These are phyloP conservation scores for Fusarium cicatricum DNA, from an alignment of 2,329 filamentous ascomycete species.

Conservation along the genomic window DNA sequence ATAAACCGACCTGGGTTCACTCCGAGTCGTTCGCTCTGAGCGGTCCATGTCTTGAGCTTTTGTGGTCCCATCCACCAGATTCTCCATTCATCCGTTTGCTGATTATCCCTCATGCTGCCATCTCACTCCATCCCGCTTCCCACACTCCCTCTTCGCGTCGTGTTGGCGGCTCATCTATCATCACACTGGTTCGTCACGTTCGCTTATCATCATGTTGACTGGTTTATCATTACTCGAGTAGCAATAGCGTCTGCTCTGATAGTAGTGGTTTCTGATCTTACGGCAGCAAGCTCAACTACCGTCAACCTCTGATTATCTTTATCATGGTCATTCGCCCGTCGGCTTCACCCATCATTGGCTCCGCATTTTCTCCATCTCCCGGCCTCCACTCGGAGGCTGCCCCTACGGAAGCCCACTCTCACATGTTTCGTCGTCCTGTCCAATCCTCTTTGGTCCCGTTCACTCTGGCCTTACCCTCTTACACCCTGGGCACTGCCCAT, in stretches of 20 bases:
- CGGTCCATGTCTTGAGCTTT: conserved; percentile 13
- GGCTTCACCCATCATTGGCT: conserved; percentile 4
- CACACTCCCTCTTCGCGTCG: conserved; percentile 5
- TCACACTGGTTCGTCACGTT: conserved; percentile 25
- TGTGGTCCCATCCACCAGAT: conserved; percentile 26
- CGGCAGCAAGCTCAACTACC: conserved; percentile 14
- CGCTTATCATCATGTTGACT: conserved; percentile 9
- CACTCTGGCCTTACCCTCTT: conserved; percentile 19
- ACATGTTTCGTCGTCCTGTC: conserved; percentile 18
- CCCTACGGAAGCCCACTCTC: conserved; percentile 18
- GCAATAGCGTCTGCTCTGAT: conserved; percentile 1
- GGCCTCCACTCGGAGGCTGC: conserved; percentile 28
- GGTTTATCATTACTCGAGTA: background rate
- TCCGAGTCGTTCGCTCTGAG: conserved; percentile 10
- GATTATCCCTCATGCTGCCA: conserved; percentile 39
- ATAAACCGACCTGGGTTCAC: conserved; percentile 23
- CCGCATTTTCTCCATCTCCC: conserved; percentile 19
- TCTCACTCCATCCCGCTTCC: conserved; percentile 16
- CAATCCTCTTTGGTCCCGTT: conserved; percentile 2
- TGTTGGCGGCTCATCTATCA: conserved; percentile 14
- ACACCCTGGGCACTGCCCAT: conserved; percentile 18
- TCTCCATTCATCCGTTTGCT: conserved; percentile 19
- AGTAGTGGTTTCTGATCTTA: conserved; percentile 6
- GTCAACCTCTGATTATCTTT: conserved; percentile 10
- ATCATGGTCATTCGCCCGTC: conserved; percentile 7